Evolutionary conservation across 2,329 filamentous ascomycete genomes (phyloP).

Genomic region (Botrytis aclada): DNA sequence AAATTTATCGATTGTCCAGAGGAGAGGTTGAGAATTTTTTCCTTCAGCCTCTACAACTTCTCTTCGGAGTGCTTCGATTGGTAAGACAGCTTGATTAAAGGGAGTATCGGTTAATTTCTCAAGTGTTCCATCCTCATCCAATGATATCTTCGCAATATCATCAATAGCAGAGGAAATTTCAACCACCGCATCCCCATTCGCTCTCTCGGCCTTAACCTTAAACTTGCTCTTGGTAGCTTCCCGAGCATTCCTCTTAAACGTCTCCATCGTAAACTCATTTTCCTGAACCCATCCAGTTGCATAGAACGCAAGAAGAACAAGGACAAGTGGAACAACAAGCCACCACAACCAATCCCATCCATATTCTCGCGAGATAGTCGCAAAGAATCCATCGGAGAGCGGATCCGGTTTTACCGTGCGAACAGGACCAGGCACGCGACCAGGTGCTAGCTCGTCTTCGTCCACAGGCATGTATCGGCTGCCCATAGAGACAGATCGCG

Average conservation of each 20-base stretch:
- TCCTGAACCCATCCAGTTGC: not conserved
- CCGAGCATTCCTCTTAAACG: not conserved
- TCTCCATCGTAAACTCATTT: not conserved
- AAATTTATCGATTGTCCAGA: not conserved
- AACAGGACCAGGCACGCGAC: not conserved
- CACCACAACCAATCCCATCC: slow-evolving; percentile 1
- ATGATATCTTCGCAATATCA: not conserved
- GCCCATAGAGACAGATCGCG: not conserved
- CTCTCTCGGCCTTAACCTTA: not conserved
- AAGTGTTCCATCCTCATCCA: not conserved
- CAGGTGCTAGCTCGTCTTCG: not conserved
- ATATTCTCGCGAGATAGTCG: not conserved
- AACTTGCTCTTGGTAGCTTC: not conserved
- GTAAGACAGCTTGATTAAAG: not conserved
- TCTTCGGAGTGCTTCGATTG: not conserved
- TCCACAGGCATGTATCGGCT: not conserved
- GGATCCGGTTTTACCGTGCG: not conserved
- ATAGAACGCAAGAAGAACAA: not conserved
- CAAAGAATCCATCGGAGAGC: not conserved
- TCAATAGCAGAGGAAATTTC: not conserved
- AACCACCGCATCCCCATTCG: not conserved
- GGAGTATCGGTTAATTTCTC: not conserved
- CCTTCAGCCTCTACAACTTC: not conserved
- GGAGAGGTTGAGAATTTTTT: not conserved
- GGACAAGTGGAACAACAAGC: not conserved